Conservation (phyloP, 805 yeast species). For the Candida loeiensis region DNA sequence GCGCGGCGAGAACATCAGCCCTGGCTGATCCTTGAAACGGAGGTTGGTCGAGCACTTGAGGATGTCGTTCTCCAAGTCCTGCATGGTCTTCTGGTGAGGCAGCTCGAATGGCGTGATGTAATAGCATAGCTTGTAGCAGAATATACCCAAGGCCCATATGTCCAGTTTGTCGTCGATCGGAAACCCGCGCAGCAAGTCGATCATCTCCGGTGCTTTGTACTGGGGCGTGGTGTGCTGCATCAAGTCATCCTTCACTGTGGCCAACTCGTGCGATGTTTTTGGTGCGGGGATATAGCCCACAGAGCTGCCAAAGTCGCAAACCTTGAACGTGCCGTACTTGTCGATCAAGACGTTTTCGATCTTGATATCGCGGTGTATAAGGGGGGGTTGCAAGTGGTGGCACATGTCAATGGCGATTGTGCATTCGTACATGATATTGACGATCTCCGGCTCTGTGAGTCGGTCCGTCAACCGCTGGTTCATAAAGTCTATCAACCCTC, state of each 20-base stretch:
- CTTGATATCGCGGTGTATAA: slow-evolving; percentile 76
- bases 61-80: slow-evolving; percentile 56
- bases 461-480: slow-evolving; percentile 64
- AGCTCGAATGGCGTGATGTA: slow-evolving; percentile 80
- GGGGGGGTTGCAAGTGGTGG: slow-evolving; percentile 68
- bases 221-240: slow-evolving; percentile 82
- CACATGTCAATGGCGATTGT: slow-evolving; percentile 74
- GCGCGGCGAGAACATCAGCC: slow-evolving; percentile 51
- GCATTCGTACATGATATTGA: slow-evolving; percentile 65
- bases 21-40: slow-evolving; percentile 43
- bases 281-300: slow-evolving; percentile 65
- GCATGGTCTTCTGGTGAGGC: slow-evolving; percentile 31
- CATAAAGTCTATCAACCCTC: slow-evolving; percentile 78
- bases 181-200: slow-evolving; percentile 62
- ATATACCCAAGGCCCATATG: slow-evolving; percentile 82
- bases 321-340: slow-evolving; percentile 54
- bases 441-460: slow-evolving; percentile 63
- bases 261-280: slow-evolving; percentile 54
- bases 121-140: slow-evolving; percentile 72
- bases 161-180: slow-evolving; percentile 82
- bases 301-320: slow-evolving; percentile 83
- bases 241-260: slow-evolving; percentile 60
- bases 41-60: slow-evolving; percentile 51
- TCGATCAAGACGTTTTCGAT: slow-evolving; percentile 76
- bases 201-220: slow-evolving; percentile 82